These are phyloP conservation scores for Casuarina equisetifolia DNA, from an alignment of 306 rosid genomes.

Conservation along the genomic window DNA sequence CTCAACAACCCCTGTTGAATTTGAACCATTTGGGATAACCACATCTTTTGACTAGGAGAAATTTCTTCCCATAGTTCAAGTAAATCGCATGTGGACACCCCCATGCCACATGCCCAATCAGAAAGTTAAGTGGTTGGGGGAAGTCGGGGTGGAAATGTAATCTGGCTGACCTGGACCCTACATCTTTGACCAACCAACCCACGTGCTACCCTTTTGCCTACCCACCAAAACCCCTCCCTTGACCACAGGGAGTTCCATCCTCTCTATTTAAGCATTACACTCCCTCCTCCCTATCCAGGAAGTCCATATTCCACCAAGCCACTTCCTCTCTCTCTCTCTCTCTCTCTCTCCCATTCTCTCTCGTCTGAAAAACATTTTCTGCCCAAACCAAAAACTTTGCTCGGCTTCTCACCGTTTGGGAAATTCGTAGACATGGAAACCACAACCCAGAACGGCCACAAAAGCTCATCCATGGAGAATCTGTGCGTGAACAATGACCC, in stretches of 20 bases:
- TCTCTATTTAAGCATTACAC: conserved; percentile 33
- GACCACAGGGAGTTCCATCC: conserved; percentile 1
- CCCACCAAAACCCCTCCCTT: conserved; percentile 48
- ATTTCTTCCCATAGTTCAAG: too few species aligned
- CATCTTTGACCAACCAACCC: conserved; percentile 49
- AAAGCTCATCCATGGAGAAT: background rate
- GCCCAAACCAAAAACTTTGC: background rate
- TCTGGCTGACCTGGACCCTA: too few species aligned
- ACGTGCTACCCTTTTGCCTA: conserved; percentile 41
- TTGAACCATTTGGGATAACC: too few species aligned
- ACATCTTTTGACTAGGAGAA: too few species aligned
- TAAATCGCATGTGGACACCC: too few species aligned
- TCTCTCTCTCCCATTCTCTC: background rate
- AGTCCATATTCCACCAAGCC: conserved; percentile 7
- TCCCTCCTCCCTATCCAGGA: conserved; percentile 27
- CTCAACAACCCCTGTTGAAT: too few species aligned
- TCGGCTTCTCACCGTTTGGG: background rate
- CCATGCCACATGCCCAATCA: too few species aligned
- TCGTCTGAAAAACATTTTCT: background rate
- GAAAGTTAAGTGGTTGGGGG: too few species aligned
- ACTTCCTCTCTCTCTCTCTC: conserved; percentile 18
- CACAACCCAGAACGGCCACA: conserved; percentile 18
- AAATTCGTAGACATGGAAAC: conserved; percentile 36
- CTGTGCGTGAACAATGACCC: conserved; percentile 56
- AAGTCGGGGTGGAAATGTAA: background rate